phyloP scores from a whole-genome alignment of 2,329 filamentous ascomycete species.

The Chrysoporthe deuterocubensis region DNA sequence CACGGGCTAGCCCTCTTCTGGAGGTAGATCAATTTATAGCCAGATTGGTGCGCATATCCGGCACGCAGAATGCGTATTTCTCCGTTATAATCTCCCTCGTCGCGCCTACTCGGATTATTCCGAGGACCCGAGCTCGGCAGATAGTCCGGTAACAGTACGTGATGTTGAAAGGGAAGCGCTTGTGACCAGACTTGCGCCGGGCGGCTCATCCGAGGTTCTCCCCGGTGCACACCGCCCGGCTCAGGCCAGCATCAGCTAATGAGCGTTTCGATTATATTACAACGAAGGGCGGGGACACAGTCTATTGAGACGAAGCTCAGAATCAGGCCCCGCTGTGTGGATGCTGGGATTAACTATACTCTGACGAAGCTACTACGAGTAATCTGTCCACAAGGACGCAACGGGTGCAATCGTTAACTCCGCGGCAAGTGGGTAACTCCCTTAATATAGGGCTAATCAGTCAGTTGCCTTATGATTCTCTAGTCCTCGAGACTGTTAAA shows the following conservation, averaged over 20 bases:
- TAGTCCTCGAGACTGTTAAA: background rate
- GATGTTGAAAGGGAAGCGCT: too few relatives aligned
- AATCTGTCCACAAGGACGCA: background rate
- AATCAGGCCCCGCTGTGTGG: background rate
- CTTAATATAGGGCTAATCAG: background rate
- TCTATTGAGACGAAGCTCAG: background rate
- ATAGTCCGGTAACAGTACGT: background rate
- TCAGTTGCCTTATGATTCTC: background rate
- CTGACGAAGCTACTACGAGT: background rate
- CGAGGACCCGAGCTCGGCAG: conserved; percentile 4
- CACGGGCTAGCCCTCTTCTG: background rate
- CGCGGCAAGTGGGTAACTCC: too few relatives aligned
- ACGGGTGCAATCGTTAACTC: background rate
- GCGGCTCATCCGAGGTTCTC: too few relatives aligned
- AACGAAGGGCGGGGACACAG: background rate
- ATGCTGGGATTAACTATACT: background rate
- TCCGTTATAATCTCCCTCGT: background rate
- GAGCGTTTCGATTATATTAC: too few relatives aligned
- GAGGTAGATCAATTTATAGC: background rate
- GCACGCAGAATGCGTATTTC: background rate
- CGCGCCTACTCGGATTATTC: background rate
- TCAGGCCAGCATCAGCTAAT: too few relatives aligned
- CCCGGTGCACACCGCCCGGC: too few relatives aligned
- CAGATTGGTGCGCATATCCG: background rate
- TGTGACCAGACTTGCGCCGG: too few relatives aligned